phyloP scores from a whole-genome alignment of 2,329 filamentous ascomycete species.

The Scleromitrula shiraiana region DNA sequence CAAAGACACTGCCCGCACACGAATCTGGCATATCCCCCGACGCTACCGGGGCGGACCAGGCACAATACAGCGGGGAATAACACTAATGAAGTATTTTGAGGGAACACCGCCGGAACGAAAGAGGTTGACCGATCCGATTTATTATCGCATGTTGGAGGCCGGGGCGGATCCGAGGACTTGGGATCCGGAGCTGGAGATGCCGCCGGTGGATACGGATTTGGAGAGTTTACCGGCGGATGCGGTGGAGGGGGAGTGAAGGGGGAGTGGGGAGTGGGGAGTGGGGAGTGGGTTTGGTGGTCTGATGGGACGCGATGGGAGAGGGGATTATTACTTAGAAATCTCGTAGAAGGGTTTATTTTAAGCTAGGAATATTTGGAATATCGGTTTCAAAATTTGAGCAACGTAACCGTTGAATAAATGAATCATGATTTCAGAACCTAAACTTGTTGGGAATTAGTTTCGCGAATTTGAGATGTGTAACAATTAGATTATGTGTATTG shows the following conservation, averaged over 20 bases:
- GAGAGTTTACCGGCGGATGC: background rate
- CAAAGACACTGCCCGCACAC: too few relatives aligned
- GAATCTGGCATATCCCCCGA: background rate
- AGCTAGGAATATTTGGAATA: too few relatives aligned
- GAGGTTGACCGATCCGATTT: constrained; percentile 3
- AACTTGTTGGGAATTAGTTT: too few relatives aligned
- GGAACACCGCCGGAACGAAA: background rate
- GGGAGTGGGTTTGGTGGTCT: background rate
- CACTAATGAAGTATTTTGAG: constrained; percentile 2
- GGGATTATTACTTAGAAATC: background rate
- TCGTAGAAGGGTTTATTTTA: background rate
- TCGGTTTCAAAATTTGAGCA: too few relatives aligned
- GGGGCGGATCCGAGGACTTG: constrained; percentile 1
- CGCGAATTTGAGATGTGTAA: too few relatives aligned
- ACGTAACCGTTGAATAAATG: too few relatives aligned
- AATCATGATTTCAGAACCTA: too few relatives aligned
- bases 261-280: background rate
- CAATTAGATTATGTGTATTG: too few relatives aligned
- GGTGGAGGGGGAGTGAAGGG: background rate
- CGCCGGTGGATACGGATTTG: background rate
- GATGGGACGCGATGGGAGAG: background rate
- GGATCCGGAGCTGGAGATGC: background rate
- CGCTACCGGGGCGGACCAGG: background rate
- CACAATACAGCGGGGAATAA: background rate
- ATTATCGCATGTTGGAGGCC: constrained; percentile 7